A percentile compares a stretch with the other conserved stretches of the same genome.
phyloP scores from a whole-genome alignment of 345 rosid genomes.

The Sapria himalayana region DNA sequence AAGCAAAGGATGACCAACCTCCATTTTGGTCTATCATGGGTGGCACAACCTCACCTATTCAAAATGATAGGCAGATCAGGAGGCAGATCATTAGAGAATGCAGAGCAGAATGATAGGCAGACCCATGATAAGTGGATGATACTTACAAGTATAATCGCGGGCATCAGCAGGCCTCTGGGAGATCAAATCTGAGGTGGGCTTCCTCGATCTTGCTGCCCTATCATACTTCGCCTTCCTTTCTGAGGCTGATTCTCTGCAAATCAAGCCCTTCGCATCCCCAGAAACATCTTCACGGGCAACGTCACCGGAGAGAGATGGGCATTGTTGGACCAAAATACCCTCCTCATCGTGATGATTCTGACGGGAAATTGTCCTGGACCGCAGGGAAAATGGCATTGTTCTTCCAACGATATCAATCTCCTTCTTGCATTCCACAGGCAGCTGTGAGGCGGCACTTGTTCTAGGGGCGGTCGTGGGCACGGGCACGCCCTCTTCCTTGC shows the following conservation, averaged over 20 bases:
- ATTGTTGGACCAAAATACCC: no score
- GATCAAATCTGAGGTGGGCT: conserved; percentile 23
- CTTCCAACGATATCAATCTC: conserved; percentile 61
- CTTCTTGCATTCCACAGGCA: conserved; percentile 46
- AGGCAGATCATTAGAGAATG: no score
- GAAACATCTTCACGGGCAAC: conserved; percentile 20
- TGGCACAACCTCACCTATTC: no score
- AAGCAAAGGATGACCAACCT: no score
- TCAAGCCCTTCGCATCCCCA: conserved; percentile 22
- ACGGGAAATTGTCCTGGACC: conserved; percentile 38
- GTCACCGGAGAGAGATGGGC: no score
- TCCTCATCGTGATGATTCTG: no score
- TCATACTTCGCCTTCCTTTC: conserved; percentile 44
- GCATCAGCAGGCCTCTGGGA: conserved; percentile 31
- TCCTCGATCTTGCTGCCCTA: conserved; percentile 23
- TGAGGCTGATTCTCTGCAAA: conserved; percentile 24
- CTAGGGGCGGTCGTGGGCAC: conserved; percentile 86
- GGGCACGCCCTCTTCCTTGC: conserved; percentile 48
- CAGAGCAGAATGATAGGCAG: no score
- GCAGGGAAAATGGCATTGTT: conserved; percentile 95
- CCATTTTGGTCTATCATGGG: no score
- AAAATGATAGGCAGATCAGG: no score
- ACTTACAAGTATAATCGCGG: conserved; percentile 51
- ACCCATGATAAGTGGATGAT: no score
- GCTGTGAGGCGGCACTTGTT: conserved; percentile 39